phyloP scores from a whole-genome alignment of 805 yeast species.

The Kluyveromyces wickerhamii region DNA sequence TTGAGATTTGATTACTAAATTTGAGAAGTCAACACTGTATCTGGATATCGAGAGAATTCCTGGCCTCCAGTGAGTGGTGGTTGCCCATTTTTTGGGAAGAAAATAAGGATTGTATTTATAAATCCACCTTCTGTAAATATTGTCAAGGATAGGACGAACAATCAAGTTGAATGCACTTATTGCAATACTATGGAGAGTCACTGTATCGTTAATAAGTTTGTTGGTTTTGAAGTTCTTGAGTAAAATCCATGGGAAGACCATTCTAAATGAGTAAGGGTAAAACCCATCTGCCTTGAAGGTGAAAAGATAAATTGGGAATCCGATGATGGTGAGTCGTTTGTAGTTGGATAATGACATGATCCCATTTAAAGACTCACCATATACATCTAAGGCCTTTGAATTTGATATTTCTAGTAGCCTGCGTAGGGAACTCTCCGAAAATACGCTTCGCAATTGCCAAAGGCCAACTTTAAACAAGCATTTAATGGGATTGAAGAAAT shows the following conservation, averaged over 20 bases:
- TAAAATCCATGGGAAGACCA: constrained; percentile 10
- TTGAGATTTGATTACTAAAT: constrained; percentile 11
- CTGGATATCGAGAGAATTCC: neutral
- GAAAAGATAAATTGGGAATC: constrained; percentile 11
- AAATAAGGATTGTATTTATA: constrained; percentile 11
- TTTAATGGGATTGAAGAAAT: constrained; percentile 14
- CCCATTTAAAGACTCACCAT: constrained; percentile 18
- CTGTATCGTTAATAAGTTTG: constrained; percentile 1
- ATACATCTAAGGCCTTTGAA: constrained; percentile 24
- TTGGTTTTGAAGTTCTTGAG: neutral
- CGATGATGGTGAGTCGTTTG: constrained; percentile 15
- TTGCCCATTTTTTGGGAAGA: constrained; percentile 3
- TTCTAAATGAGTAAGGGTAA: constrained; percentile 6
- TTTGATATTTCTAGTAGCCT: constrained; percentile 19
- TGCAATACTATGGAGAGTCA: constrained; percentile 7
- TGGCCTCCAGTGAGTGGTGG: neutral
- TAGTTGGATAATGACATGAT: constrained; percentile 13
- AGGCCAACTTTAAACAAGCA: constrained; percentile 19
- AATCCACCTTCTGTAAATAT: constrained; percentile 10
- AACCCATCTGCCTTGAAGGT: constrained; percentile 7
- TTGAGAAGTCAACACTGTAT: constrained; percentile 7
- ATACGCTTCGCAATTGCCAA: constrained; percentile 22
- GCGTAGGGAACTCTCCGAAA: constrained; percentile 22
- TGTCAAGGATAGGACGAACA: constrained; percentile 9
- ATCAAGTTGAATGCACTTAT: constrained; percentile 6